A percentile compares a stretch with the other conserved stretches of the same genome.
phyloP scores from a whole-genome alignment of 1,139 yeast species.

The Saccharomyces hybrid region DNA sequence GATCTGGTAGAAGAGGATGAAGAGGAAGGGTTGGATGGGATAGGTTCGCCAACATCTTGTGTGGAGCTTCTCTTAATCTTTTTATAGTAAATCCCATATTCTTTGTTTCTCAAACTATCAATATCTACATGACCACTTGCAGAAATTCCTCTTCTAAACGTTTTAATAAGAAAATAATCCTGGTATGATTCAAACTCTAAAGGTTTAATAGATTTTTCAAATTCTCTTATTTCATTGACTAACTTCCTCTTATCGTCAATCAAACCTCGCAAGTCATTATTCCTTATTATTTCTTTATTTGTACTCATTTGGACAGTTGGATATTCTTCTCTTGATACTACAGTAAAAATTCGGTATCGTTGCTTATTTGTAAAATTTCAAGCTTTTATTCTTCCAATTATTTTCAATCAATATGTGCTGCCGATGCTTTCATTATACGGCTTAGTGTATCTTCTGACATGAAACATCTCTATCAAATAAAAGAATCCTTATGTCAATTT shows the following conservation, averaged over 20 bases:
- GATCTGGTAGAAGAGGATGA: not conserved
- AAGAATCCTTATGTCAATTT: not conserved
- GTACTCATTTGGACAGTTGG: not conserved
- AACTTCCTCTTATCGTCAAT: slow-evolving; percentile 10
- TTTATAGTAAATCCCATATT: slow-evolving; percentile 24
- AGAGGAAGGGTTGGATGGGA: not conserved
- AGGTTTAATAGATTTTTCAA: slow-evolving; percentile 19
- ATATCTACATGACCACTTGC: slow-evolving; percentile 30
- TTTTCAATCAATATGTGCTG: not conserved
- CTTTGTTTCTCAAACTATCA: slow-evolving; percentile 23
- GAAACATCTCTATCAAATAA: not conserved
- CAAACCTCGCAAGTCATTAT: not conserved
- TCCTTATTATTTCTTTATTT: slow-evolving; percentile 5
- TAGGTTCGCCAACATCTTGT: not conserved
- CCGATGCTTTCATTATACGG: not conserved
- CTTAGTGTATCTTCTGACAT: not conserved
- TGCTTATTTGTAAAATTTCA: no score
- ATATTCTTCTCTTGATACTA: no score
- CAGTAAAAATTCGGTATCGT: no score
- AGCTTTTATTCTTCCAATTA: not conserved
- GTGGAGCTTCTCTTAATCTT: slow-evolving; percentile 10
- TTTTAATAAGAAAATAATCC: slow-evolving; percentile 25
- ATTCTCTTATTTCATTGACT: slow-evolving; percentile 12
- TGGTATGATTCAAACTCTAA: slow-evolving; percentile 31
- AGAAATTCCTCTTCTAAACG: slow-evolving; percentile 29